A percentile compares a stretch with the other conserved stretches of the same genome.
phyloP scores from a whole-genome alignment of 768 basidiomycete genomes.

The Tricholoma terreum region DNA sequence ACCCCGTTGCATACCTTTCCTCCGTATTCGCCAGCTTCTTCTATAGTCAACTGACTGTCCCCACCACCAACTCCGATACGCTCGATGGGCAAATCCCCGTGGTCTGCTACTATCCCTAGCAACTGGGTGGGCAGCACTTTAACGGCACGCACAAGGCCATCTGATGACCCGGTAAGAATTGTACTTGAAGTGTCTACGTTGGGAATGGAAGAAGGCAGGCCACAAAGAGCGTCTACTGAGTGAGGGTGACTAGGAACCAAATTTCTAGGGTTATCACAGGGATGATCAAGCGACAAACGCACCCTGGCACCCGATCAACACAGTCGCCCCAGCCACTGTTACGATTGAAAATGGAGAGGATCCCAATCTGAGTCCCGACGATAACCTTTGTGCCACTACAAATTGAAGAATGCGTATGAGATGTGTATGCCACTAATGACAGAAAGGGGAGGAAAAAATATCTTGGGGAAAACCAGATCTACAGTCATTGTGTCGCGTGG shows the following conservation, averaged over 20 bases:
- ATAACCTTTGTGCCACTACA: constrained; percentile 73
- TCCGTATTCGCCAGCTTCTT: constrained; percentile 13
- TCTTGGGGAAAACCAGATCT: not conserved
- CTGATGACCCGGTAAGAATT: constrained; percentile 87
- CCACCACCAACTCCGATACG: constrained; percentile 64
- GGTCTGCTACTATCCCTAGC: constrained; percentile 86
- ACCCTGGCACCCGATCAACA: constrained; percentile 89
- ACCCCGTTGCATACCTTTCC: constrained; percentile 5
- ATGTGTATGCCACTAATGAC: not conserved
- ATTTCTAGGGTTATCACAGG: not conserved
- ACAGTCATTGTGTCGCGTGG: not conserved
- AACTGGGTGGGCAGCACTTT: constrained; percentile 87
- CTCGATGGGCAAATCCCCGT: constrained; percentile 91
- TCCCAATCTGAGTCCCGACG: constrained; percentile 87
- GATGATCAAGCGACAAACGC: constrained; percentile 21
- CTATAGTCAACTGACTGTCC: constrained; percentile 28
- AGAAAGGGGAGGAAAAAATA: not conserved
- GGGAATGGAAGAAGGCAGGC: constrained; percentile 60
- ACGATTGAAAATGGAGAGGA: constrained; percentile 87
- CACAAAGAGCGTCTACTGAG: constrained; percentile 84
- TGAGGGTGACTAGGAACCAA: constrained; percentile 70
- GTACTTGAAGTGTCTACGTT: constrained; percentile 62
- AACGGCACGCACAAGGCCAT: constrained; percentile 85
- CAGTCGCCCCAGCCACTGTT: constrained; percentile 89
- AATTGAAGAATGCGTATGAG: not conserved